These are phyloP conservation scores for Coccinonectria pachysandricola DNA, from an alignment of 2,329 filamentous ascomycete species.

Conservation along the genomic window DNA sequence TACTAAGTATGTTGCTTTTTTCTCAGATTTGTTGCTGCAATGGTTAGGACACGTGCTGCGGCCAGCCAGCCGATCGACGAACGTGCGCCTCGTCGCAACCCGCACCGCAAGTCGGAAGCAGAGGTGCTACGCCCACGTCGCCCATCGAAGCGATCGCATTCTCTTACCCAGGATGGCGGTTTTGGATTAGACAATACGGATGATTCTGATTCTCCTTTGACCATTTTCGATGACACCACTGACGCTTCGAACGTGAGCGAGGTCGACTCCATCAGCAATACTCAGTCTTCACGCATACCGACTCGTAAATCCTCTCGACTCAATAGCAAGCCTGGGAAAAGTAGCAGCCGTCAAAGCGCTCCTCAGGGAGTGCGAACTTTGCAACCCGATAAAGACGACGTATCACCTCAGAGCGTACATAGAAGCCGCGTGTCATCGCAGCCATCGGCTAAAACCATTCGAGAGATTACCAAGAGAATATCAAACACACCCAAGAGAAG, in stretches of 20 bases:
- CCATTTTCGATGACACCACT: slow-evolving; percentile 1
- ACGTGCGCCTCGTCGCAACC: slow-evolving; percentile 13
- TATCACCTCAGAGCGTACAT: no score
- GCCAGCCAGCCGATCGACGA: slow-evolving; percentile 6
- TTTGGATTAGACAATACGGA: slow-evolving; percentile 8
- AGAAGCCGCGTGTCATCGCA: no score
- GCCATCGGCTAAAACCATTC: no score
- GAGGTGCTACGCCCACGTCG: slow-evolving; percentile 5
- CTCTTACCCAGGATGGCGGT: slow-evolving; percentile 3
- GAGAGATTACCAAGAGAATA: no score
- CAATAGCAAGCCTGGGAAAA: no score
- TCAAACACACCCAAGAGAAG: slow-evolving; percentile 12
- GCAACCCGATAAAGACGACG: no score
- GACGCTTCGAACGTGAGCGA: no score
- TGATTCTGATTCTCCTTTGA: slow-evolving; percentile 6
- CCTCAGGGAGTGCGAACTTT: slow-evolving; percentile 8
- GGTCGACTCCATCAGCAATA: slow-evolving; percentile 2
- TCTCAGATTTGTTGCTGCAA: slow-evolving; percentile 6
- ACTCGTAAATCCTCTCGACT: no score
- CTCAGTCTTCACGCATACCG: no score
- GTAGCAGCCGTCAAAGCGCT: slow-evolving; percentile 6
- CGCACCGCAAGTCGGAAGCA: slow-evolving; percentile 9
- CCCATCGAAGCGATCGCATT: slow-evolving; percentile 10
- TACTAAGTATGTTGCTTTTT: slow-evolving; percentile 6
- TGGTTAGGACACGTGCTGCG: slow-evolving; percentile 21